phyloP scores from a whole-genome alignment of 2,329 filamentous ascomycete species.

The Grosmannia serpens region DNA sequence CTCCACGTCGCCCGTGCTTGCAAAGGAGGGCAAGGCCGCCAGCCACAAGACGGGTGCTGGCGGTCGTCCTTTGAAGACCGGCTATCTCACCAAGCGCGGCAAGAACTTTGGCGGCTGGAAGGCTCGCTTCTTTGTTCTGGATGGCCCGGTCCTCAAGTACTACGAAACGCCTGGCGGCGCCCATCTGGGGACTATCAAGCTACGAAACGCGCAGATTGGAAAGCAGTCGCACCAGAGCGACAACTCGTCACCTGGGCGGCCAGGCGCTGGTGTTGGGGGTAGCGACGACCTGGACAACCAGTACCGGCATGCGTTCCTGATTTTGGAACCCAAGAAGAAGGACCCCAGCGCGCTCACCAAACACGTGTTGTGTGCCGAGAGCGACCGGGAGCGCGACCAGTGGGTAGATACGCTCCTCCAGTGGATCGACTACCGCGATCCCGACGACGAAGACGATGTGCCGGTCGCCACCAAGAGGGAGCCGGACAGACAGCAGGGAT shows the following conservation, averaged over 20 bases:
- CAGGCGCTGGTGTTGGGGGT: slow-evolving; percentile 14
- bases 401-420: slow-evolving; percentile 88
- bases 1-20: slow-evolving; percentile 20
- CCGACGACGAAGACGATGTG: slow-evolving; percentile 38
- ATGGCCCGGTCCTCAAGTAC: slow-evolving; percentile 63
- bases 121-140: slow-evolving; percentile 54
- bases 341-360: slow-evolving; percentile 80
- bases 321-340: slow-evolving; percentile 92
- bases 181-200: slow-evolving; percentile 86
- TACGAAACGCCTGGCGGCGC: slow-evolving; percentile 85
- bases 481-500: slow-evolving; percentile 26
- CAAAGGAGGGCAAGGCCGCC: slow-evolving; percentile 18
- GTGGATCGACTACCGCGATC: slow-evolving; percentile 69
- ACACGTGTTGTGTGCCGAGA: slow-evolving; percentile 92
- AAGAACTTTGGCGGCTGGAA: slow-evolving; percentile 99
- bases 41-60: slow-evolving; percentile 42
- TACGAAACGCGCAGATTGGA: slow-evolving; percentile 83
- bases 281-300: slow-evolving; percentile 80
- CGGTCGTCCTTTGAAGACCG: slow-evolving; percentile 63
- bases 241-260: slow-evolving; percentile 49
- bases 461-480: slow-evolving; percentile 20
- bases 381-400: slow-evolving; percentile 77
- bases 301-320: slow-evolving; percentile 90
- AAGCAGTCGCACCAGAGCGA: slow-evolving; percentile 65
- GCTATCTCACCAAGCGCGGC: slow-evolving; percentile 89